A percentile compares a stretch with the other conserved stretches of the same genome.
These are phyloP conservation scores for Biscogniauxia sp. DNA, from an alignment of 2,329 filamentous ascomycete genomes.

Conservation along the genomic window DNA sequence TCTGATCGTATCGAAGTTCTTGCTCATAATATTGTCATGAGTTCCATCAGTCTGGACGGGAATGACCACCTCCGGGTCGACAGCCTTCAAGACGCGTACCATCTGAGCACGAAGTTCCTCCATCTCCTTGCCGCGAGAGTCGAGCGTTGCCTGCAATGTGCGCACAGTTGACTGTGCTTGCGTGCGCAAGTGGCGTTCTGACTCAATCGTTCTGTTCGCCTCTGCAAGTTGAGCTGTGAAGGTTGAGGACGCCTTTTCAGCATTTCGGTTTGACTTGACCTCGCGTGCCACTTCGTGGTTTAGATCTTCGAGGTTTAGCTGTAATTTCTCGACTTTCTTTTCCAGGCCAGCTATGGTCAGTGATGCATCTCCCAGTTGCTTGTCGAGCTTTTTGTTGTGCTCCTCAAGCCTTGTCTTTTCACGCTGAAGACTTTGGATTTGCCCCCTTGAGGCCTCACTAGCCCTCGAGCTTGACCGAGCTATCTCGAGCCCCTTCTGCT, in stretches of 20 bases:
- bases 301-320: constrained; percentile 83
- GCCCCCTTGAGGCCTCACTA: constrained; percentile 76
- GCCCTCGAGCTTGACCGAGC: constrained; percentile 84
- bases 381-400: constrained; percentile 74
- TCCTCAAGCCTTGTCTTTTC: constrained; percentile 85
- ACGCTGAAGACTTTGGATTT: constrained; percentile 71
- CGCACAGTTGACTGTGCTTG: constrained; percentile 86
- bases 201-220: constrained; percentile 83
- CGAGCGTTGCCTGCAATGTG: constrained; percentile 74
- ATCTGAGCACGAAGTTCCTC: constrained; percentile 77
- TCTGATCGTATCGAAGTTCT: constrained; percentile 78
- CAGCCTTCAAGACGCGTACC: constrained; percentile 78
- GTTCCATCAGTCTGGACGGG: constrained; percentile 57
- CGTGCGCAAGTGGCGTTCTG: constrained; percentile 78
- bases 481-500: constrained; percentile 96
- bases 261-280: constrained; percentile 83
- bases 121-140: constrained; percentile 77
- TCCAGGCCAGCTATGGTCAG: constrained; percentile 79
- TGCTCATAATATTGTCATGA: constrained; percentile 66
- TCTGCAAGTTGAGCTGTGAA: constrained; percentile 83
- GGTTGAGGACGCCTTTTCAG: constrained; percentile 82
- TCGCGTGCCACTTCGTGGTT: constrained; percentile 90
- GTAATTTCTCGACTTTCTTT: constrained; percentile 91
- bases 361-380: constrained; percentile 83
- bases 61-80: constrained; percentile 71